Evolutionary conservation across 2,329 filamentous ascomycete species (phyloP), one percentile per base, ranked within the genome.

Genomic region (Trichoderma simmonsii): DNA sequence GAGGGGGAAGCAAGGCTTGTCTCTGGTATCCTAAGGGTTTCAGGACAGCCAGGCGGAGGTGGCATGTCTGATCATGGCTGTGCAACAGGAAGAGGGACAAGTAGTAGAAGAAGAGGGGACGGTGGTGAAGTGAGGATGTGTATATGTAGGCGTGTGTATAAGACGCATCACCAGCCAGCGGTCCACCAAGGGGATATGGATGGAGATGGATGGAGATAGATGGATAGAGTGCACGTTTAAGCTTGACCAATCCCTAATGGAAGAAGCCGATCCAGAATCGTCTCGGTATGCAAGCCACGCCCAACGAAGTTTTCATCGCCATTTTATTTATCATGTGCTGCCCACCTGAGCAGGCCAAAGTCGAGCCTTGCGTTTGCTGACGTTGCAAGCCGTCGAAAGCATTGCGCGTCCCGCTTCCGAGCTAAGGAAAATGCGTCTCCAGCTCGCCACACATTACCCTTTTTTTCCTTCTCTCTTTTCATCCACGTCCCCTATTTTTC

Each of bases 401-500:
- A 80, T 80, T 80, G 79, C 79, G 79, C 77, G 79, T 79, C 75
- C 75, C 71, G 56, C 34, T 69, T 77, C 77, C 77, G 66, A 75
- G 77, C 74, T 75, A 74, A 78, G 77, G 75, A 73, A 73, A 69
- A 68, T 11, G 63, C 56, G 64, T 26, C 43, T 34, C 60, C 48
- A 43, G 68, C 64, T 72, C 57, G 70, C 70, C 70, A 72, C 70
- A 62, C 63, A 26, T 54, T 54, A 24, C 56, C 26, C 11, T 26
- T 21, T 56, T 32, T 54, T 18, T 43, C 7, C 4, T 14, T 32
- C 14, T 15, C 34, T 15, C 6, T 56, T n/a, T 56, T 21, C 14
- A 26, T 56, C 32, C 18, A 21, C 30, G n/a, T 39, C 32, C 56
- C 32, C 24, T 26, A 12, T 6, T 54, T 36, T n/a, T 28, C 32